Conservation (phyloP, 2,329 filamentous ascomycete species). For the Claviceps monticola region DNA sequence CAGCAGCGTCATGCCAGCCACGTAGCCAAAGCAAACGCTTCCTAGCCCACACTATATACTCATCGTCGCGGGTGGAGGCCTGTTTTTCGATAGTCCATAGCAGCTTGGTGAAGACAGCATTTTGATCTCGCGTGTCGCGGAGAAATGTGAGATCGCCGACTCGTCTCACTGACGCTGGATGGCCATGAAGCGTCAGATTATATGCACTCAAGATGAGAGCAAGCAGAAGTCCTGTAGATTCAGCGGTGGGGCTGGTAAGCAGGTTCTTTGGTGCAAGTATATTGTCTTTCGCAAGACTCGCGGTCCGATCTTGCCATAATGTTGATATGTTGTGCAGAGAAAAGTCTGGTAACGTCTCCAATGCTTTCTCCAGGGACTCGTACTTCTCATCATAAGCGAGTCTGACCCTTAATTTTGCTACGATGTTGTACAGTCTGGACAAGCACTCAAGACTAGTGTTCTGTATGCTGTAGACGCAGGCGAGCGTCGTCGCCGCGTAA, state of each 20-base stretch:
- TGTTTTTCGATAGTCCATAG: slow-evolving; percentile 37
- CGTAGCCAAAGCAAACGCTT: slow-evolving; percentile 60
- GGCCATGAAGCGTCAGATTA: slow-evolving; percentile 37
- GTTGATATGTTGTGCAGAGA: slow-evolving; percentile 17
- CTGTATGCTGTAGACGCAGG: slow-evolving; percentile 52
- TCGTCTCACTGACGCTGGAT: slow-evolving; percentile 35
- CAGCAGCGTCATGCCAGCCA: slow-evolving; percentile 46
- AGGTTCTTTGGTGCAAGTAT: slow-evolving; percentile 47
- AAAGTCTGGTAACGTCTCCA: slow-evolving; percentile 27
- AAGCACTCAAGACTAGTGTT: slow-evolving; percentile 45
- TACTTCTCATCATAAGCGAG: slow-evolving; percentile 45
- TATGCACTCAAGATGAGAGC: slow-evolving; percentile 49
- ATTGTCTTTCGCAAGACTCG: slow-evolving; percentile 22
- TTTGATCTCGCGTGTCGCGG: slow-evolving; percentile 50
- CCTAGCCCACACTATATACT: slow-evolving; percentile 47
- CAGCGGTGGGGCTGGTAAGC: slow-evolving; percentile 46
- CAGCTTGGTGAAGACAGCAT: slow-evolving; percentile 42
- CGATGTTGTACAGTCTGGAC: slow-evolving; percentile 43
- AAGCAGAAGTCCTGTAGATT: slow-evolving; percentile 45
- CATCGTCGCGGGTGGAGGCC: slow-evolving; percentile 45
- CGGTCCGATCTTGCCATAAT: slow-evolving; percentile 13
- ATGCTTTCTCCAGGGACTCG: slow-evolving; percentile 34
- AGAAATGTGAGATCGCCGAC: slow-evolving; percentile 51
- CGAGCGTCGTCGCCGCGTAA: slow-evolving; percentile 55
- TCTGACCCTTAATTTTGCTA: slow-evolving; percentile 39